Conservation (phyloP, 1,139 yeast genomes). For the Taphrina communis region DNA sequence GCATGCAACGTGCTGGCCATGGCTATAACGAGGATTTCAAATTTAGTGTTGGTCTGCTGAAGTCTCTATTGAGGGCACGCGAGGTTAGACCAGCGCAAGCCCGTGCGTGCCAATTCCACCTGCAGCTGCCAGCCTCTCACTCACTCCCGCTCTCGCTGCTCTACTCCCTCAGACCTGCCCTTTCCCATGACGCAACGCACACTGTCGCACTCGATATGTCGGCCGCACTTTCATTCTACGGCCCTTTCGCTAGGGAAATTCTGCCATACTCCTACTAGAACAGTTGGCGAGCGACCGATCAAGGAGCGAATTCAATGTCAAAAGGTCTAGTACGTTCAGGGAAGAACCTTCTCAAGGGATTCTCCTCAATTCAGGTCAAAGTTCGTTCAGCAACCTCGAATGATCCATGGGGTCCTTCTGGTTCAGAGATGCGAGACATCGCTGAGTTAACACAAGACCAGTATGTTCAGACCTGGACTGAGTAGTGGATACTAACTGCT, state of each 20-base stretch:
- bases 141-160: neutral
- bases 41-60: no score
- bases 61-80: no score
- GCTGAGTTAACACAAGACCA: slow-evolving; percentile 74
- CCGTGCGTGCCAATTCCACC: neutral
- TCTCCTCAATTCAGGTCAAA: slow-evolving; percentile 80
- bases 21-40: no score
- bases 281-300: neutral
- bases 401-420: slow-evolving; percentile 83
- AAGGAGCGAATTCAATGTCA: slow-evolving; percentile 9
- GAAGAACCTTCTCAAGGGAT: slow-evolving; percentile 49
- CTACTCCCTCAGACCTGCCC: neutral
- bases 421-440: slow-evolving; percentile 82
- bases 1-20: no score
- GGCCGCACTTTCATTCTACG: neutral
- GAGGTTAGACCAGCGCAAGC: no score
- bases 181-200: slow-evolving; percentile 9
- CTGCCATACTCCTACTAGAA: neutral
- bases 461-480: neutral
- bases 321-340: slow-evolving; percentile 39
- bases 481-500: slow-evolving; percentile 46
- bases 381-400: slow-evolving; percentile 95
- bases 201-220: slow-evolving; percentile 7
- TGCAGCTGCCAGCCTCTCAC: neutral
- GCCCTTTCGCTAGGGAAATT: neutral